Evolutionary conservation across 257 asterid genomes (phyloP).

Genomic region (Solanum sitiens): DNA sequence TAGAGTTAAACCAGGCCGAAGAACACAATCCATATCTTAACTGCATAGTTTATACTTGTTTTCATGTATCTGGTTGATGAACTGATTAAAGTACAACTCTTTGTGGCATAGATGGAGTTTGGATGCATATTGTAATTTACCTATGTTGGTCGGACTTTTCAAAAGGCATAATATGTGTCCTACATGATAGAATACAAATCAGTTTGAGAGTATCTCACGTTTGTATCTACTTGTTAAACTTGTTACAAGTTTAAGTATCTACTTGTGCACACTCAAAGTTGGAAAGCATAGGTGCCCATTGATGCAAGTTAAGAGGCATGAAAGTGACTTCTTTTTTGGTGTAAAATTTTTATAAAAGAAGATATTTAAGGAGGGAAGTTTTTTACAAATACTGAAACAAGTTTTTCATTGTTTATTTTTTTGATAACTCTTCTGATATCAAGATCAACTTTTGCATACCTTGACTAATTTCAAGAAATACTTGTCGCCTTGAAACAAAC

Average conservation of each 20-base stretch:
- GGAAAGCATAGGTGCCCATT: too few relatives aligned
- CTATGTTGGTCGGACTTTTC: neutral
- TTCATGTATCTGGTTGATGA: neutral
- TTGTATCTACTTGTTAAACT: neutral
- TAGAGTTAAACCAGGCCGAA: conserved; percentile 14
- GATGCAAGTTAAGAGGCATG: neutral
- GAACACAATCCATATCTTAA: conserved; percentile 29
- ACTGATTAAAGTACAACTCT: neutral
- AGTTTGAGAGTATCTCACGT: too few relatives aligned
- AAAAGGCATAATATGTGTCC: neutral
- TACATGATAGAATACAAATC: neutral
- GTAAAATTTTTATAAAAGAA: neutral
- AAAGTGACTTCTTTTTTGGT: neutral
- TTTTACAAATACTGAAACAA: neutral
- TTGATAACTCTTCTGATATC: neutral
- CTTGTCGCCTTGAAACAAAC: neutral
- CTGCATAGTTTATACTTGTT: neutral
- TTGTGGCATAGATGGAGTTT: neutral
- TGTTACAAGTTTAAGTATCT: too few relatives aligned
- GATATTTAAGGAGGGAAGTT: neutral
- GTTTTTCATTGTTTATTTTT: neutral
- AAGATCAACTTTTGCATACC: neutral
- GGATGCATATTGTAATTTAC: neutral
- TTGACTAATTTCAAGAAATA: neutral
- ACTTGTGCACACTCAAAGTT: neutral